These are phyloP conservation scores for Citrus hindsii DNA, from an alignment of 345 rosid genomes.

Conservation along the genomic window DNA sequence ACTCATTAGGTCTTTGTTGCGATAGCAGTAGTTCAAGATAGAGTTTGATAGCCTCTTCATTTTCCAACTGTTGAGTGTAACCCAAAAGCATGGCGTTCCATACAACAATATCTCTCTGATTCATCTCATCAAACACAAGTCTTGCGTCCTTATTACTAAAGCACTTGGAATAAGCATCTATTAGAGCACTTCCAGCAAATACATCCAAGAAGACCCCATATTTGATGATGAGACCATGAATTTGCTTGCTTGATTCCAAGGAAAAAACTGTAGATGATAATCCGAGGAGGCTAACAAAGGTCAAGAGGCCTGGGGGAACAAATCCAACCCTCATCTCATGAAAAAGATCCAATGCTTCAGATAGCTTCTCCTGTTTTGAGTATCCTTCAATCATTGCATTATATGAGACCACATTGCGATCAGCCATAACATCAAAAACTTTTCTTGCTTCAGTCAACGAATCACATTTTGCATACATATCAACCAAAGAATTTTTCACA, in stretches of 20 bases:
- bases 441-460: slow-evolving; percentile 51
- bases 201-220: slow-evolving; percentile 44
- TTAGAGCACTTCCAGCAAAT: slow-evolving; percentile 59
- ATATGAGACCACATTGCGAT: slow-evolving; percentile 49
- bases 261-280: slow-evolving; percentile 46
- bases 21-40: slow-evolving; percentile 46
- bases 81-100: slow-evolving; percentile 83
- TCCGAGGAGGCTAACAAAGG: slow-evolving; percentile 75
- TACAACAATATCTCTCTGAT: slow-evolving; percentile 62
- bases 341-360: slow-evolving; percentile 55
- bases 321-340: slow-evolving; percentile 45
- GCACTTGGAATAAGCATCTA: slow-evolving; percentile 66
- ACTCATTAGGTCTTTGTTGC: slow-evolving; percentile 46
- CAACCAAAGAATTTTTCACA: slow-evolving; percentile 60
- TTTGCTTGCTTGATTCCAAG: slow-evolving; percentile 55
- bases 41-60: slow-evolving; percentile 62
- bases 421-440: slow-evolving; percentile 42
- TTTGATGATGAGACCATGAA: slow-evolving; percentile 61
- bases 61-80: slow-evolving; percentile 53
- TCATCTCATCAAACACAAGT: slow-evolving; percentile 57
- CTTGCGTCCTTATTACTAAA: slow-evolving; percentile 52
- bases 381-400: slow-evolving; percentile 84
- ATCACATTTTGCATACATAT: slow-evolving; percentile 70
- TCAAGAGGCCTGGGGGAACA: slow-evolving; percentile 55
- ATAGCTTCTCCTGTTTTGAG: slow-evolving; percentile 49